A percentile compares a stretch with the other conserved stretches of the same genome.
Evolutionary conservation across 2,329 filamentous ascomycete species (phyloP).

Genomic region (Ascochyta pisi): DNA sequence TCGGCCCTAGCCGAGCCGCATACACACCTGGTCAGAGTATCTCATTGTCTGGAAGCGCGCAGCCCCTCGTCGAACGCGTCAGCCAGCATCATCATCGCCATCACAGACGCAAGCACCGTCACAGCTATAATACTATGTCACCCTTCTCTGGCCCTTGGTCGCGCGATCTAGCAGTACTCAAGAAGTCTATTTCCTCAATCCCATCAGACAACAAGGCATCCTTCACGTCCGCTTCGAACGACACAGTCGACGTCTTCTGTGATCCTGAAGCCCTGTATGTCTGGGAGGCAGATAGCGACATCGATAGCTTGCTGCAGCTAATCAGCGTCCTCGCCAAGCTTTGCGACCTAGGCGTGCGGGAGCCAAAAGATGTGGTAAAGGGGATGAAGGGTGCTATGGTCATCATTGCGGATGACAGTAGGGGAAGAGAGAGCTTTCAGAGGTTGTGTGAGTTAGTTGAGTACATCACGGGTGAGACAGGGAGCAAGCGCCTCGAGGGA

Average conservation of each 20-base stretch:
- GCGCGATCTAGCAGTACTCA: conserved; percentile 31
- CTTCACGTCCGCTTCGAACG: conserved; percentile 30
- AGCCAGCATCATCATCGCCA: neutral
- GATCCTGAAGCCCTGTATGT: conserved; percentile 35
- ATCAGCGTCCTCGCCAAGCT: conserved; percentile 40
- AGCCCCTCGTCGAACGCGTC: neutral
- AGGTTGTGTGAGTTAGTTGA: conserved; percentile 38
- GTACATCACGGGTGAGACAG: conserved; percentile 31
- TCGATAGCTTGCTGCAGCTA: conserved; percentile 42
- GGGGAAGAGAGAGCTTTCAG: conserved; percentile 26
- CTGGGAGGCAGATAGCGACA: conserved; percentile 44
- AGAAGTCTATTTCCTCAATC: conserved; percentile 33
- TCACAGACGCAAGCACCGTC: conserved; percentile 14
- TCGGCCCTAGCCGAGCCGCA: neutral
- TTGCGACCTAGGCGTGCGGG: conserved; percentile 29
- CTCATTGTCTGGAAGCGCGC: neutral
- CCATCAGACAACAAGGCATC: conserved; percentile 33
- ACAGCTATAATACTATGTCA: conserved; percentile 13
- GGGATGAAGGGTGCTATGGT: conserved; percentile 33
- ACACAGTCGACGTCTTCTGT: conserved; percentile 30
- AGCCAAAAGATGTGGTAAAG: conserved; percentile 15
- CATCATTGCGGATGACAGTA: conserved; percentile 36
- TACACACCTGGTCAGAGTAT: neutral
- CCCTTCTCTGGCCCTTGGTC: conserved; percentile 39
- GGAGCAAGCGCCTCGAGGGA: conserved; percentile 35